Base-by-base conservation (phyloP, 108 stramenopile species). In the Epithemia pelagica region DNA sequence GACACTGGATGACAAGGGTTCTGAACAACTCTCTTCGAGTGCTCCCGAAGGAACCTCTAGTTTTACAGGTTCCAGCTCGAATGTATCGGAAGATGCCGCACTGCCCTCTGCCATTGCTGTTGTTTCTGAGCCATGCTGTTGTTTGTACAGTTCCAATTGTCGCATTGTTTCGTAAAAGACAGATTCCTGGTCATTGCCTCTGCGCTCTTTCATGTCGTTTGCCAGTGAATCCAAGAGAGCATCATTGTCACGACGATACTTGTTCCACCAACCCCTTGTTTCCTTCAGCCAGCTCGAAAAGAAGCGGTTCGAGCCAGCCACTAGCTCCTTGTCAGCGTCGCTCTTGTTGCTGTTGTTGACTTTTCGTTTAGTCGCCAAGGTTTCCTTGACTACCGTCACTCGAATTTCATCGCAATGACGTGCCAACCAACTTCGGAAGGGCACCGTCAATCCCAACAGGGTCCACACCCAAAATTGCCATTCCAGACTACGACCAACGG, bases 311-410 rank as follows among this genome's bases (percentile, higher is more conserved):
- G n/a, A n/a, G n/a, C n/a, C n/a, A n/a, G n/a, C n/a, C n/a, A n/a
- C n/a, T n/a, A n/a, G n/a, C n/a, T n/a, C n/a, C n/a, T n/a, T n/a
- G n/a, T n/a, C n/a, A n/a, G n/a, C n/a, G n/a, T n/a, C n/a, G n/a
- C n/a, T n/a, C 37, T 46, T 46, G 5, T 46, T 46, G 5, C 37
- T 5, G 15, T 46, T 46, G 37, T 5, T 46, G n/a, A 46, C 15
- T 46, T 5, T 15, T 46, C 15, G 5, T 15, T 46, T 46, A 19
- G 22, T 29, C 15, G 32, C 62, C 0, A 25, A 71, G 7, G 82
- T 85, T 71, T 94, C 92, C 67, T 94, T 94, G 24, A 87, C 81
- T n/a, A 94, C 73, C 0, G 85, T 76, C 0, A 94, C 88, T 5
- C 89, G 76, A 30, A 94, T 59, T 73, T 83, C 88, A 72, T 94